Conservation (phyloP, 2,329 filamentous ascomycete genomes). For the Penicillium decumbens region DNA sequence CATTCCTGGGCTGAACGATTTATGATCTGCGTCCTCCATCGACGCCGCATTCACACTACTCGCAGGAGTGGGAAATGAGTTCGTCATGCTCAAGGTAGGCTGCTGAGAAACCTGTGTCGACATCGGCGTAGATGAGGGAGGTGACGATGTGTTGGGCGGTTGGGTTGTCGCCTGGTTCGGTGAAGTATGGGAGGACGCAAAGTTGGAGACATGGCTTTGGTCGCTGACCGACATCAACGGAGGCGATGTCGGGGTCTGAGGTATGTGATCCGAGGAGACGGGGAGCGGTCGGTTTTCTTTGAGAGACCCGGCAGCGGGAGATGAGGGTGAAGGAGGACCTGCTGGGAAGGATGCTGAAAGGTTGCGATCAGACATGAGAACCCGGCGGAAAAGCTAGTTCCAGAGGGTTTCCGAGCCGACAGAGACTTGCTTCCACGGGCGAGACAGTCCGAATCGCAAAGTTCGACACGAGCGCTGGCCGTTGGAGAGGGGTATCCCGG, state of each 20-base stretch:
- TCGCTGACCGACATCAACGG: conserved; percentile 50
- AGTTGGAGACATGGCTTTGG: conserved; percentile 46
- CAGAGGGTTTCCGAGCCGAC: conserved; percentile 11
- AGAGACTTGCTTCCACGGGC: conserved; percentile 11
- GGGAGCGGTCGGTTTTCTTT: conserved; percentile 33
- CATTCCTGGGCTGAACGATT: conserved; percentile 24
- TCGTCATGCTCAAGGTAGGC: conserved; percentile 37
- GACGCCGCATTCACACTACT: conserved; percentile 40
- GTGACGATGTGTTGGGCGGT: conserved; percentile 39
- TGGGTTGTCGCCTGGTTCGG: conserved; percentile 43
- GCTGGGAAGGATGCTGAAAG: conserved; percentile 32
- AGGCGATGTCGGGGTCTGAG: conserved; percentile 42
- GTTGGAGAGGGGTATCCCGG: conserved; percentile 25
- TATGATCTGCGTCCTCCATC: conserved; percentile 37
- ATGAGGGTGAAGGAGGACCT: conserved; percentile 43
- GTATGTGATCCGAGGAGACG: conserved; percentile 32
- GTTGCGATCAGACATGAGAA: conserved; percentile 39
- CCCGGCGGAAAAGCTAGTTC: conserved; percentile 12
- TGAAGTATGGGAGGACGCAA: conserved; percentile 44
- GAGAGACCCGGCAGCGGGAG: conserved; percentile 37
- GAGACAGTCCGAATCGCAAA: conserved; percentile 18
- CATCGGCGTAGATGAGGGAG: conserved; percentile 41
- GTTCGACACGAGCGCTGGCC: conserved; percentile 19
- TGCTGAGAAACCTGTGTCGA: conserved; percentile 43
- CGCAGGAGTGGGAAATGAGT: conserved; percentile 45